phyloP scores from a whole-genome alignment of 192 early-diverging fungal species.

The Haplosporangium gracile region DNA sequence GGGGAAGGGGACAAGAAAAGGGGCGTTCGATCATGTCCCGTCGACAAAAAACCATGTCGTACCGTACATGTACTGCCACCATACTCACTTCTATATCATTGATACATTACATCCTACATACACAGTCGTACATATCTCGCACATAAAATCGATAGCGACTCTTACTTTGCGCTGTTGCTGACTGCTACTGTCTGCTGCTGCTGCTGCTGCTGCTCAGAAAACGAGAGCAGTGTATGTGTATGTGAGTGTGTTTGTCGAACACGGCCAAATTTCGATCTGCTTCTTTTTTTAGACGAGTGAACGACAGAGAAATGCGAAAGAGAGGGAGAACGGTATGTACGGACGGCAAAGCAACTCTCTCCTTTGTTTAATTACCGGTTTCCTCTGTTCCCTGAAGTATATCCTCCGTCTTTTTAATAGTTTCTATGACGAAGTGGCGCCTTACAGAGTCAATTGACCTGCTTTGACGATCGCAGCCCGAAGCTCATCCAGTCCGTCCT shows the following conservation, averaged over 20 bases:
- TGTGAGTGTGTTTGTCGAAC: background rate
- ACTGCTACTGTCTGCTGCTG: background rate
- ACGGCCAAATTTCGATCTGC: background rate
- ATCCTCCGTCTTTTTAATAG: background rate
- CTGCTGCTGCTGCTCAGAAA: background rate
- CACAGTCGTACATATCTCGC: background rate
- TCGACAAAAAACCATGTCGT: too few species aligned
- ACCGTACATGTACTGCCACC: too few species aligned
- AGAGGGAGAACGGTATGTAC: background rate
- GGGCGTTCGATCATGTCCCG: background rate
- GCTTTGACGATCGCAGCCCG: conserved; percentile 52
- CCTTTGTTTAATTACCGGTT: background rate
- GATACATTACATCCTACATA: too few species aligned
- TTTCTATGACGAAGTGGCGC: background rate
- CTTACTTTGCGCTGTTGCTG: background rate
- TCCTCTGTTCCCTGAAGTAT: background rate
- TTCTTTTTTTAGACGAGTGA: conserved; percentile 6
- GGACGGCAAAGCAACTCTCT: background rate
- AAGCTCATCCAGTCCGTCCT: conserved; percentile 47
- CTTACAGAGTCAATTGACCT: conserved; percentile 30
- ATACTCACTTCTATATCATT: too few species aligned
- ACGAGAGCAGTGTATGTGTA: background rate
- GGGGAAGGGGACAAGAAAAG: background rate
- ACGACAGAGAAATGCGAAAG: background rate
- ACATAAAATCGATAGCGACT: background rate